Conservation (phyloP, 2,329 filamentous ascomycete species). For the Incumbomyces lentus region DNA sequence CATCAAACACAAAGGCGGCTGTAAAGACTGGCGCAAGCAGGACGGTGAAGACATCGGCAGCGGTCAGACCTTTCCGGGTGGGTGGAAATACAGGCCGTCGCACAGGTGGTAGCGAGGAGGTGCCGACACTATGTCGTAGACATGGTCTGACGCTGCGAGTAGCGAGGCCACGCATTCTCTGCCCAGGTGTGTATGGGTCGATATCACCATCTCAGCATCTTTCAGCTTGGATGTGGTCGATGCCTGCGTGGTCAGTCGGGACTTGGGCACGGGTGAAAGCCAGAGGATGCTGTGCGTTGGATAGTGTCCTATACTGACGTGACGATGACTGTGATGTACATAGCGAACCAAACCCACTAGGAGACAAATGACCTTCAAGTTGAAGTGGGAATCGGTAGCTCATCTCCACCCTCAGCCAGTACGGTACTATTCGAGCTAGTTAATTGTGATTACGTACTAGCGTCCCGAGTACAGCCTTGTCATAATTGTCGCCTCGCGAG, state of each 20-base stretch:
- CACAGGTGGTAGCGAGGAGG: not conserved
- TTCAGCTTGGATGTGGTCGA: not conserved
- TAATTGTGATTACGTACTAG: too few species aligned
- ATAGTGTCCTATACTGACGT: too few species aligned
- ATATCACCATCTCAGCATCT: not conserved
- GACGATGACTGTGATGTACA: too few species aligned
- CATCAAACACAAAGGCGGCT: conserved; percentile 17
- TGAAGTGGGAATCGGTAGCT: too few species aligned
- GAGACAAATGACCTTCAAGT: too few species aligned
- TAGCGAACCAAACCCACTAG: too few species aligned
- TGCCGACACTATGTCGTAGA: not conserved
- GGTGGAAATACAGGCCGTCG: conserved; percentile 1
- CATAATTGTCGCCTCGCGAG: too few species aligned
- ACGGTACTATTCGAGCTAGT: too few species aligned
- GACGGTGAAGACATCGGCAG: conserved; percentile 18
- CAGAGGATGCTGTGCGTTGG: too few species aligned
- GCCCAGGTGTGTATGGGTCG: not conserved
- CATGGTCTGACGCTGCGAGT: conserved; percentile 1
- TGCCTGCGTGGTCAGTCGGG: not conserved
- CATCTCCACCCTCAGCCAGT: too few species aligned
- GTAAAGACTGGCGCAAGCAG: conserved; percentile 17
- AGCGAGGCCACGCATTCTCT: conserved; percentile 4
- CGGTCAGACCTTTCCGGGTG: conserved; percentile 10
- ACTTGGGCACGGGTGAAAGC: too few species aligned
- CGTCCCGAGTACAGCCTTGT: too few species aligned